phyloP scores from a whole-genome alignment of 805 yeast genomes.

The Nematodospora valgi region DNA sequence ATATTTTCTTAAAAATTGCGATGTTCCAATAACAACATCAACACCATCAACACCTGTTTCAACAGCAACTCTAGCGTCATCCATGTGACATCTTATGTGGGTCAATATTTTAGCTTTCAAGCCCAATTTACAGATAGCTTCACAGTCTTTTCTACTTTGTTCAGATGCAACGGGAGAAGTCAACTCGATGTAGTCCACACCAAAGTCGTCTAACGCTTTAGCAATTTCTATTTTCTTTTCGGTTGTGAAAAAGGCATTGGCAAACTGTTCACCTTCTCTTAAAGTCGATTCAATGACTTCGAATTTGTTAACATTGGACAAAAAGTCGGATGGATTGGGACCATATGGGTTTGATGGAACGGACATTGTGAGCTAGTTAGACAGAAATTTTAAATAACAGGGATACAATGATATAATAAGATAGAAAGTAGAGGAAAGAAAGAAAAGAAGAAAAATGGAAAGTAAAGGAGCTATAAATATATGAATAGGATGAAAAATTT shows the following conservation, averaged over 20 bases:
- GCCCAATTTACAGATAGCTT: slow-evolving; percentile 57
- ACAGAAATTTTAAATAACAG: neutral
- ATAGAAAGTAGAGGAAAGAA: neutral
- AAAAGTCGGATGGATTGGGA: slow-evolving; percentile 54
- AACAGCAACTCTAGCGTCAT: slow-evolving; percentile 57
- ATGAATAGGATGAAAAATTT: neutral
- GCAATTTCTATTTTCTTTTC: slow-evolving; percentile 58
- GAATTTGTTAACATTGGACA: slow-evolving; percentile 52
- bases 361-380: slow-evolving; percentile 8
- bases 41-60: slow-evolving; percentile 65
- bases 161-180: slow-evolving; percentile 61
- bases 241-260: slow-evolving; percentile 57
- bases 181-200: slow-evolving; percentile 58
- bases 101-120: slow-evolving; percentile 56
- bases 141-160: slow-evolving; percentile 55
- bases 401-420: neutral
- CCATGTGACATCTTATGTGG: slow-evolving; percentile 61
- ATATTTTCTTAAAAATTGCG: slow-evolving; percentile 53
- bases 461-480: slow-evolving; percentile 1
- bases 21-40: slow-evolving; percentile 59
- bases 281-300: slow-evolving; percentile 55
- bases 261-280: slow-evolving; percentile 64
- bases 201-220: slow-evolving; percentile 58
- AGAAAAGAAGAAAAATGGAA: neutral
- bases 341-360: slow-evolving; percentile 49